phyloP scores from a whole-genome alignment of 371 early-diverging fungal species.

The Zychaea mexicana region DNA sequence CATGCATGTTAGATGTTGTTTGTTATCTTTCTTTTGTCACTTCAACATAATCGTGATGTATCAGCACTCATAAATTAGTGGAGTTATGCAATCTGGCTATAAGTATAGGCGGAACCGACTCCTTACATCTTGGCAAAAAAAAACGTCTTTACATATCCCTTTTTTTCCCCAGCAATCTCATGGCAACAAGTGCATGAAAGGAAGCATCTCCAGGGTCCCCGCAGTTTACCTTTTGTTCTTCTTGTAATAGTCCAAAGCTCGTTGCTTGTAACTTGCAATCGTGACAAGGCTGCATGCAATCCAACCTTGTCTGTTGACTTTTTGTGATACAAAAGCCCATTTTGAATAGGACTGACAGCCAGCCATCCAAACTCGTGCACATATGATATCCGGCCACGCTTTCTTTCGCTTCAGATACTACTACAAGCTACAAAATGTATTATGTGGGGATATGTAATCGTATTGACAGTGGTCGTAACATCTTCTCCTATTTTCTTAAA shows the following conservation, averaged over 20 bases:
- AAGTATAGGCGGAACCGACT: not conserved
- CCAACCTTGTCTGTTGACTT: conserved; percentile 7
- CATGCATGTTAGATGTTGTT: not conserved
- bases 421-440: too few relatives aligned
- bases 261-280: not conserved
- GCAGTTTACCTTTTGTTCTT: not conserved
- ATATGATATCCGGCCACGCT: not conserved
- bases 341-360: conserved; percentile 8
- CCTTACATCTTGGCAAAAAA: conserved; percentile 3
- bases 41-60: too few relatives aligned
- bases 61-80: too few relatives aligned
- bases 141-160: not conserved
- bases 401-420: not conserved
- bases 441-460: too few relatives aligned
- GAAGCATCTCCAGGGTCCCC: not conserved
- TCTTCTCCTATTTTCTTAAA: too few relatives aligned
- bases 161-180: not conserved
- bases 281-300: conserved; percentile 5
- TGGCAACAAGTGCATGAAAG: not conserved
- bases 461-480: too few relatives aligned
- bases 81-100: not conserved
- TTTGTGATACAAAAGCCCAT: not conserved
- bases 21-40: not conserved
- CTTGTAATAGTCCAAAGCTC: too few relatives aligned
- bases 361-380: not conserved